Evolutionary conservation across 805 yeast genomes (phyloP).

Genomic region (Metschnikowia anglica): DNA sequence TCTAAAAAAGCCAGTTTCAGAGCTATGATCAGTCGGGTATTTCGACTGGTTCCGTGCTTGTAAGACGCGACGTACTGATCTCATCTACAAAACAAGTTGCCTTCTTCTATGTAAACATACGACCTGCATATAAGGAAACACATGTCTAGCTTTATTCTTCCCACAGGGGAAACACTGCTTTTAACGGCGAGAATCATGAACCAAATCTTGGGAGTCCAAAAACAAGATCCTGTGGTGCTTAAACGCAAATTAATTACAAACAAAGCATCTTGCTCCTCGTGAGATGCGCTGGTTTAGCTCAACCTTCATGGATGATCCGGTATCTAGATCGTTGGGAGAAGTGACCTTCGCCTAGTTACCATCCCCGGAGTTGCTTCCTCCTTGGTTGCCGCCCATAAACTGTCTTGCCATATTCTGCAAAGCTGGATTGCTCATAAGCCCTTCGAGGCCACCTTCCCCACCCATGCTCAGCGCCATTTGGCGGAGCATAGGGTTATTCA

Average conservation of each 20-base stretch:
- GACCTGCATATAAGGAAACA: constrained; percentile 5
- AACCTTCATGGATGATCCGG: too few species aligned
- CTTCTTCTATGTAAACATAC: constrained; percentile 8
- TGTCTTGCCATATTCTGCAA: constrained; percentile 61
- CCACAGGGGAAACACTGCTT: too few species aligned
- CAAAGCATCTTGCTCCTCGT: too few species aligned
- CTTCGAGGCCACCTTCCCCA: constrained; percentile 54
- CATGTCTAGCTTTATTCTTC: too few species aligned
- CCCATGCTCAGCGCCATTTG: constrained; percentile 83
- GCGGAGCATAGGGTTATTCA: constrained; percentile 77
- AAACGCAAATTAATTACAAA: too few species aligned
- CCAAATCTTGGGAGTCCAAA: too few species aligned
- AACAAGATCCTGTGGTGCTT: too few species aligned
- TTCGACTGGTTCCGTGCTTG: not conserved
- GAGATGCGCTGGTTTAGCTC: too few species aligned
- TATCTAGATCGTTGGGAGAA: too few species aligned
- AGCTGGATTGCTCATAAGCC: constrained; percentile 79
- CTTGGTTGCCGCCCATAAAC: constrained; percentile 59
- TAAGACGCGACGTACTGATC: constrained; percentile 1
- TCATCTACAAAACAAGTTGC: not conserved
- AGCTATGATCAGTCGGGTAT: not conserved
- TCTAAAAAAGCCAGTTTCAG: too few species aligned
- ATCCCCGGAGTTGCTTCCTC: constrained; percentile 4
- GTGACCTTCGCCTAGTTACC: constrained; percentile 5
- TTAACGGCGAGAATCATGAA: too few species aligned